Evolutionary conservation across 345 rosid species (phyloP), one percentile per base, ranked within the genome.

Genomic region (Reutealis trisperma): DNA sequence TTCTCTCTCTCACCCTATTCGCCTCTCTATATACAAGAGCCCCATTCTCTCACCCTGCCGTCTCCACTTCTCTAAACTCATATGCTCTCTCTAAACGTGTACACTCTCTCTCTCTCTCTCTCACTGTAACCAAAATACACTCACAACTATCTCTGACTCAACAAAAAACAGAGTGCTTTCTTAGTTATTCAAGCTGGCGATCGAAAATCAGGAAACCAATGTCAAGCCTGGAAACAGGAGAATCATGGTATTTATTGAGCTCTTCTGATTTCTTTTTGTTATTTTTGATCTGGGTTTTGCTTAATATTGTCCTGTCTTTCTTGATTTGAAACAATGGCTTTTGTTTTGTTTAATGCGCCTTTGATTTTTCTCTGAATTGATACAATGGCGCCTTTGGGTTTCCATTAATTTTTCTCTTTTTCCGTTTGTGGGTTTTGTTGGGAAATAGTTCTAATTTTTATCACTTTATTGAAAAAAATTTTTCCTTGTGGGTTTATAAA

Each of bases 141-240:
- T 9, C 51, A 10, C 11, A 47, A 9, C 25, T 11, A 57, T 77
- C 47, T 77, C 47, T 32, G 2, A 18, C 25, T 21, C 67, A 9
- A 2, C 70, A 8, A 37, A 63, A 70, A 75, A 51, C 79, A 62
- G 75, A 74, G 71, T 44, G 45, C 71, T 79, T 49, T 41, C 8
- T 54, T 9, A 15, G 24, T 22, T 11, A 62, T 61, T 78, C 77
- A 78, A 75, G 80, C 80, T 82, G 85, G 82, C 85, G 86, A 90
- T 90, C 81, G 90, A 85, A 57, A 87, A 86, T 76, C 89, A 84
- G 27, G 87, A 82, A 14, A 69, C 76, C 63, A 67, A 83, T 11
- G 74, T 87, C 75, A 87, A 81, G 85, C 90, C 88, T 49, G 84
- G 83, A 70, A 87, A 81, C 84, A 76, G 88, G 67, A 86, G 88